A percentile compares a stretch with the other conserved stretches of the same genome.
Evolutionary conservation across 78 protist species (phyloP).

Genomic region (Dictyostelium firmibasis): DNA sequence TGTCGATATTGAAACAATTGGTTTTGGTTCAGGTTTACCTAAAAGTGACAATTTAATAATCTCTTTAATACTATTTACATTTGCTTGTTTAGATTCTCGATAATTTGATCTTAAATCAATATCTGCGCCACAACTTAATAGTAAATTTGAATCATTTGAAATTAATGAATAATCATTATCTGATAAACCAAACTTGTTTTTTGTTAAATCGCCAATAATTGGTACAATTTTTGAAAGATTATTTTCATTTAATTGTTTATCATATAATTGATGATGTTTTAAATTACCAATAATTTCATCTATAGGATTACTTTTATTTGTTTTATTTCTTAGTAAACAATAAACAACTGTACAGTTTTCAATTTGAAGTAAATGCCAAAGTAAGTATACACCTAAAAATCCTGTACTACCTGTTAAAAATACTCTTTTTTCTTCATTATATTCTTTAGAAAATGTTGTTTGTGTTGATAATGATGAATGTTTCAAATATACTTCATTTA

Average conservation of each 20-base stretch:
- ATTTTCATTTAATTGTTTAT: neutral
- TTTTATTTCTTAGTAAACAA: constrained; percentile 29
- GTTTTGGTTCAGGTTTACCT: neutral
- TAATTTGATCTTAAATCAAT: constrained; percentile 13
- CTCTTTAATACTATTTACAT: constrained; percentile 11
- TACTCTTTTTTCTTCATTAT: neutral
- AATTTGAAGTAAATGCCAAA: neutral
- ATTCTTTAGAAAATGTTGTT: no score
- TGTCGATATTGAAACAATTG: constrained; percentile 21
- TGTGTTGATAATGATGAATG: no score
- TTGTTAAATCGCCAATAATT: neutral
- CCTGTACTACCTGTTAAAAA: constrained; percentile 53
- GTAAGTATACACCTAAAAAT: constrained; percentile 29
- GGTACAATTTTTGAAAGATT: neutral
- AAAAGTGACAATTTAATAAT: neutral
- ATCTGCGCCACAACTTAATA: constrained; percentile 21
- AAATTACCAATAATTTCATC: neutral
- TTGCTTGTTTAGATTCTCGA: neutral
- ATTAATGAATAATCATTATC: neutral
- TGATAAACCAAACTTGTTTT: neutral
- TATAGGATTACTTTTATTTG: neutral
- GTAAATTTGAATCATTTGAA: constrained; percentile 10
- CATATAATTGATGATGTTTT: neutral
- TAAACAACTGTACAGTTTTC: neutral
- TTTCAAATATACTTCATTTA: no score